Percentiles rank a stretch among this genome's conserved stretches.
These are phyloP conservation scores for Phytophthora palmivora DNA, from an alignment of 352 stramenopile genomes.

Conservation along the genomic window DNA sequence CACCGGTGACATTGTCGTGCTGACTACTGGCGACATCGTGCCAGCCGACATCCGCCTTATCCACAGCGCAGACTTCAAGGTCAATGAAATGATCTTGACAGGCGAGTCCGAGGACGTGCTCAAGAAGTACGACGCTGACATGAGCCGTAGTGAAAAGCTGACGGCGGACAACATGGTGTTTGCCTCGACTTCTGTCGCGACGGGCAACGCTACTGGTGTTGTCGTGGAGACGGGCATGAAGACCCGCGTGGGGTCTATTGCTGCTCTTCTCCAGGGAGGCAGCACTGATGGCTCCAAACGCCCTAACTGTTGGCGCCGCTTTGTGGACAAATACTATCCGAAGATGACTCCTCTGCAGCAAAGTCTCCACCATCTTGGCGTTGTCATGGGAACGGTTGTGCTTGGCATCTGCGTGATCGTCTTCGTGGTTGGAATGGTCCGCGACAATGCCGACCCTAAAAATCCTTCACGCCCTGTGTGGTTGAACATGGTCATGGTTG, in stretches of 20 bases:
- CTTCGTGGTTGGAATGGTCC: slow-evolving; percentile 89
- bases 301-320: slow-evolving; percentile 59
- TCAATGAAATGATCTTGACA: slow-evolving; percentile 96
- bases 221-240: slow-evolving; percentile 73
- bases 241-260: slow-evolving; percentile 72
- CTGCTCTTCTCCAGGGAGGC: slow-evolving; percentile 53
- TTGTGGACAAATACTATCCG: slow-evolving; percentile 69
- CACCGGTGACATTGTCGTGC: slow-evolving; percentile 79
- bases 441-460: slow-evolving; percentile 66
- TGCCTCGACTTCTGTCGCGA: slow-evolving; percentile 81
- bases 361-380: slow-evolving; percentile 94
- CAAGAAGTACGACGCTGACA: slow-evolving; percentile 67
- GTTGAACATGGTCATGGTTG: slow-evolving; percentile 95
- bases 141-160: slow-evolving; percentile 58
- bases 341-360: slow-evolving; percentile 92
- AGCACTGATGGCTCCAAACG: slow-evolving; percentile 39
- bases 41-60: slow-evolving; percentile 92
- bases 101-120: slow-evolving; percentile 90
- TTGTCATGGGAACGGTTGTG: slow-evolving; percentile 90
- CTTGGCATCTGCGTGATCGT: slow-evolving; percentile 93
- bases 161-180: slow-evolving; percentile 93
- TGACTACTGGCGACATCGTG: slow-evolving; percentile 94
- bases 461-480: slow-evolving; percentile 85
- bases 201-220: slow-evolving; percentile 63
- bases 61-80: slow-evolving; percentile 80